These are phyloP conservation scores for Fusarium graminum DNA, from an alignment of 2,329 filamentous ascomycete species.

Conservation along the genomic window DNA sequence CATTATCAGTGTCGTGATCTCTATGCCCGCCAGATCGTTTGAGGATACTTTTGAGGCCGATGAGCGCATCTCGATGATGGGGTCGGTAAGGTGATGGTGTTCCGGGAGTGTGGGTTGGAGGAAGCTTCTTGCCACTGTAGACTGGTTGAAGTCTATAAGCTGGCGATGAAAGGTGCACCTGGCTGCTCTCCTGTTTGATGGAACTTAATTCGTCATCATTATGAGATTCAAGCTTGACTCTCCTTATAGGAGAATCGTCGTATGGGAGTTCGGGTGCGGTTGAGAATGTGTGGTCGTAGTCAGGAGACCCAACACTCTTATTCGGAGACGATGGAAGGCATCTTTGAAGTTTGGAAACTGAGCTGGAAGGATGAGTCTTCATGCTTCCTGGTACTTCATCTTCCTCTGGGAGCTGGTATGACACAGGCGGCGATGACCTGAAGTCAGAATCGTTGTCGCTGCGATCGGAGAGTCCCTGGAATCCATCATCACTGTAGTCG, in stretches of 20 bases:
- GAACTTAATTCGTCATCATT: neutral
- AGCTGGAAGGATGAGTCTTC: no score
- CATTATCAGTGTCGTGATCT: neutral
- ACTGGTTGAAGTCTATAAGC: slow-evolving; percentile 36
- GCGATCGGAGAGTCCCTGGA: no score
- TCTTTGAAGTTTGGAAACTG: no score
- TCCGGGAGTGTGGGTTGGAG: slow-evolving; percentile 1
- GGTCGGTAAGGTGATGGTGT: slow-evolving; percentile 33
- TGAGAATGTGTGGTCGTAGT: neutral
- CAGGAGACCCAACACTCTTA: neutral
- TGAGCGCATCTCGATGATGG: slow-evolving; percentile 33
- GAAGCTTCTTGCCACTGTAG: slow-evolving; percentile 35
- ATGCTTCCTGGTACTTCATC: no score
- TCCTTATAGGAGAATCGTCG: neutral
- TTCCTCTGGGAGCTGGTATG: no score
- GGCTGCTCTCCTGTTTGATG: slow-evolving; percentile 16
- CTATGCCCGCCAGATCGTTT: slow-evolving; percentile 19
- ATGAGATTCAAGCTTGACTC: slow-evolving; percentile 22
- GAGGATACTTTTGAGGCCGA: slow-evolving; percentile 44
- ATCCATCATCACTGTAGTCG: no score
- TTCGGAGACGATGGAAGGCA: neutral
- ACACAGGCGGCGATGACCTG: no score
- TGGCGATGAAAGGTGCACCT: neutral
- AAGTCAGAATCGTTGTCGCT: no score
- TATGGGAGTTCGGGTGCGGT: slow-evolving; percentile 13